phyloP scores from a whole-genome alignment of 495 filamentous ascomycete species.

The Daldinia vernicosa region DNA sequence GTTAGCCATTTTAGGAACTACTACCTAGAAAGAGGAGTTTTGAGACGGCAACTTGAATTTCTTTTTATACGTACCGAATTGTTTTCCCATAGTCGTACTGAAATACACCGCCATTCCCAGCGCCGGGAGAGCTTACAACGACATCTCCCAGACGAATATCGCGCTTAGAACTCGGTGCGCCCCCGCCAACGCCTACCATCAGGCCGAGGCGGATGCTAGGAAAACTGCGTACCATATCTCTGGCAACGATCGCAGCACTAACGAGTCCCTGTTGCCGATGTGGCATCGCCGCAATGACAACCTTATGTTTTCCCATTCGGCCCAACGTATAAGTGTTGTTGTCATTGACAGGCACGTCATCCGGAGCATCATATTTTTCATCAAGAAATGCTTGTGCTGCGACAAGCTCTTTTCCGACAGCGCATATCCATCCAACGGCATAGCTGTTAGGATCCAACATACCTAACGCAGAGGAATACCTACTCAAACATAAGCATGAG shows the following conservation, averaged over 20 bases:
- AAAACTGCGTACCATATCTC: constrained; percentile 56
- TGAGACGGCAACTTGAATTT: no score
- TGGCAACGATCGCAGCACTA: constrained; percentile 49
- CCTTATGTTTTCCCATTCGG: constrained; percentile 48
- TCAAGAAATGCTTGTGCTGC: constrained; percentile 49
- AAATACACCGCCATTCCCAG: background rate
- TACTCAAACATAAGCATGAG: no score
- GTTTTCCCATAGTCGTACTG: background rate
- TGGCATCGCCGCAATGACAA: constrained; percentile 55
- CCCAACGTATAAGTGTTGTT: constrained; percentile 52
- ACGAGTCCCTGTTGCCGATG: constrained; percentile 51
- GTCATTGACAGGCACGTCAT: constrained; percentile 40
- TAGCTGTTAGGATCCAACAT: background rate
- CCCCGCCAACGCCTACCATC: constrained; percentile 59
- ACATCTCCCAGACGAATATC: background rate
- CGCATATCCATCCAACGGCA: background rate
- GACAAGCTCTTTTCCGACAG: constrained; percentile 13
- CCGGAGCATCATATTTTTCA: constrained; percentile 41
- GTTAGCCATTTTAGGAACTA: no score
- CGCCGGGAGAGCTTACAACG: background rate
- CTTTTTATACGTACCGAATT: background rate
- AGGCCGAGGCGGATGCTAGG: constrained; percentile 40
- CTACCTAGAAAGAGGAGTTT: no score
- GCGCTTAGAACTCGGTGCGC: background rate
- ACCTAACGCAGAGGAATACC: background rate